A percentile compares a stretch with the other conserved stretches of the same genome.
These are phyloP conservation scores for Spinellus fusiger DNA, from an alignment of 192 early-diverging fungal species.

Conservation along the genomic window DNA sequence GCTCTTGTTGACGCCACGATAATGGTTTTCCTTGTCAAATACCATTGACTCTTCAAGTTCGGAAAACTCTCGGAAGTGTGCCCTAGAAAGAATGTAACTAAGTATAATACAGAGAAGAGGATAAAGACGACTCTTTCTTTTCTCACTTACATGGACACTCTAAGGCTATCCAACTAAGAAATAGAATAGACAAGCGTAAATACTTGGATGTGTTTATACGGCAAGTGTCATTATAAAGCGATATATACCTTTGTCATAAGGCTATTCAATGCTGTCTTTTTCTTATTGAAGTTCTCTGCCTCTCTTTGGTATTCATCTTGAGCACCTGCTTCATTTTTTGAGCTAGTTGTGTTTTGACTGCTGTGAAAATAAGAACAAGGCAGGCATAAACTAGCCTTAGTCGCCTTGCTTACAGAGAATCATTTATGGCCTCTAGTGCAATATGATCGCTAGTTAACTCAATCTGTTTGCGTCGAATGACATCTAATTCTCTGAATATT, in stretches of 20 bases:
- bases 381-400: not conserved
- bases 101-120: not conserved
- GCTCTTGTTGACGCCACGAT: too few relatives aligned
- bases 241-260: slow-evolving; percentile 14
- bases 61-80: too few relatives aligned
- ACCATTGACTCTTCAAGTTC: too few relatives aligned
- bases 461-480: slow-evolving; percentile 22
- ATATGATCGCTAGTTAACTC: slow-evolving; percentile 23
- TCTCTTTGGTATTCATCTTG: not conserved
- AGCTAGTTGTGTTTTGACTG: too few relatives aligned
- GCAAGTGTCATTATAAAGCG: not conserved
- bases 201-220: not conserved
- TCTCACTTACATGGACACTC: not conserved
- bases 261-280: not conserved
- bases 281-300: slow-evolving; percentile 6
- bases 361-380: not conserved
- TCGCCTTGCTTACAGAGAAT: slow-evolving; percentile 12
- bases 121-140: too few relatives aligned
- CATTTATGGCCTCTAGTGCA: slow-evolving; percentile 16
- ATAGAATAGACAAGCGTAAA: not conserved
- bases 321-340: not conserved
- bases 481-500: slow-evolving; percentile 21
- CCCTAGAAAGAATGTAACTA: too few relatives aligned
- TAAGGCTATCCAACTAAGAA: not conserved
- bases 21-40: too few relatives aligned